These are phyloP conservation scores for Lolium rigidum DNA, from an alignment of 176 grass and related monocot species.

Conservation along the genomic window DNA sequence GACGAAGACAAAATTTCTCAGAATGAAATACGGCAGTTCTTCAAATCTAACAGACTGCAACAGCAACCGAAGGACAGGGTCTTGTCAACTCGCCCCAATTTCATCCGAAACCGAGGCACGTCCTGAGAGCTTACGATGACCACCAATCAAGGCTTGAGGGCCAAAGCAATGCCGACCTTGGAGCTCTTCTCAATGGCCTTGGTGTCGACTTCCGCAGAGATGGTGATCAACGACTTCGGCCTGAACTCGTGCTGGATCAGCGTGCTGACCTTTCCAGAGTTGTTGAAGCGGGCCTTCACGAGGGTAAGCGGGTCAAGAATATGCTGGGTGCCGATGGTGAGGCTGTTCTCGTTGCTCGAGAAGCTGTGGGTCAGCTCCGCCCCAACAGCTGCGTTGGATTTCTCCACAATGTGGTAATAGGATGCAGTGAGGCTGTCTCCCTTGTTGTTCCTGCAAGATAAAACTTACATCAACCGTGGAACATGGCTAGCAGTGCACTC, in stretches of 20 bases:
- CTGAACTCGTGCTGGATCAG: constrained; percentile 90
- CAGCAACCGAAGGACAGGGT: constrained; percentile 20
- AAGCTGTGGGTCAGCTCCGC: constrained; percentile 82
- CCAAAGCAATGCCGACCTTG: constrained; percentile 77
- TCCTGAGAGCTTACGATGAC: background rate
- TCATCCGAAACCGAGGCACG: constrained; percentile 38
- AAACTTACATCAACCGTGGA: background rate
- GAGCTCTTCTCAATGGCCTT: constrained; percentile 99
- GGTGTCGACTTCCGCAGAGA: constrained; percentile 84
- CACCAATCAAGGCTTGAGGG: constrained; percentile 72
- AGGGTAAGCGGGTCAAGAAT: constrained; percentile 67
- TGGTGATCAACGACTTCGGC: constrained; percentile 74
- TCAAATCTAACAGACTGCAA: constrained; percentile 53
- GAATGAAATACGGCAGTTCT: constrained; percentile 44
- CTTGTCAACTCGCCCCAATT: constrained; percentile 23
- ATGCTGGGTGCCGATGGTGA: constrained; percentile 80
- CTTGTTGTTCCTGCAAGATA: constrained; percentile 81
- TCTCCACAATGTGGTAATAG: constrained; percentile 75
- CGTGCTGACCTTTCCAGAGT: constrained; percentile 73
- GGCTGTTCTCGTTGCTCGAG: constrained; percentile 70
- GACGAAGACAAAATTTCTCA: constrained; percentile 14
- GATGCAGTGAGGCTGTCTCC: constrained; percentile 79
- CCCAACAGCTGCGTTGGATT: constrained; percentile 65
- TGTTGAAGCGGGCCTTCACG: constrained; percentile 82
- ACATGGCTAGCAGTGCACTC: background rate